Base-by-base conservation (phyloP, 805 yeast genomes). In the Cyberlindnera meyerae region DNA sequence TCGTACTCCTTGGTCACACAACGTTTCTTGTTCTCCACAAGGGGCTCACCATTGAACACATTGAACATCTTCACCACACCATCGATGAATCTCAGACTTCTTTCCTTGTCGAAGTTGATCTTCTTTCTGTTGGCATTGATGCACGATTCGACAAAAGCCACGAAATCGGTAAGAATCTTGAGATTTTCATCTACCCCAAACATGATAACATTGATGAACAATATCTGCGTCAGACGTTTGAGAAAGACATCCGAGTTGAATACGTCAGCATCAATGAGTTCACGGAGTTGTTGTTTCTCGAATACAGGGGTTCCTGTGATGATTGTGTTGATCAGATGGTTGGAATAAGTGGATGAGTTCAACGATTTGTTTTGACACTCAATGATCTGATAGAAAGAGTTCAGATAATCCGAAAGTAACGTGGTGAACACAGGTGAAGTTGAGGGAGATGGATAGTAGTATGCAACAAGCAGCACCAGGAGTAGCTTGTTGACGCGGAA, bases 51-150 rank as follows among this genome's bases (percentile, higher is more conserved):
- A 13, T 24, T 35, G 22, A 40, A 40, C n/a, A 20, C 24, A 7
- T 36, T 37, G 11, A 49, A 31, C 18, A 49, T 7, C 16, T 38
- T 34, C 8, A 35, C 24, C 18, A 39, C 36, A 6, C 39, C 35
- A 24, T 43, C 49, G 31, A 54, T 45, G 37, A 51, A 47, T 34
- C 46, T 38, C 30, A 52, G 36, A 14, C 43, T 41, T 5, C 28
- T 27, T 14, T 42, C 37, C 28, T 52, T 51, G 18, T 48, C 52
- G 29, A 54, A 49, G 31, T 48, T 50, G 12, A 54, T 33, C 27
- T 49, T 51, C 32, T 51, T 54, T 32, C 58, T 48, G 27, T 51
- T 47, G n/a, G 41, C 29, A 26, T 53, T 52, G 27, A 54, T 46
- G 11, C 44, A 44, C 1, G 26, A 4, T 15, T 52, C 50, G 12